Conservation (phyloP, 2,329 filamentous ascomycete genomes). For the Colletotrichum orbiculare region DNA sequence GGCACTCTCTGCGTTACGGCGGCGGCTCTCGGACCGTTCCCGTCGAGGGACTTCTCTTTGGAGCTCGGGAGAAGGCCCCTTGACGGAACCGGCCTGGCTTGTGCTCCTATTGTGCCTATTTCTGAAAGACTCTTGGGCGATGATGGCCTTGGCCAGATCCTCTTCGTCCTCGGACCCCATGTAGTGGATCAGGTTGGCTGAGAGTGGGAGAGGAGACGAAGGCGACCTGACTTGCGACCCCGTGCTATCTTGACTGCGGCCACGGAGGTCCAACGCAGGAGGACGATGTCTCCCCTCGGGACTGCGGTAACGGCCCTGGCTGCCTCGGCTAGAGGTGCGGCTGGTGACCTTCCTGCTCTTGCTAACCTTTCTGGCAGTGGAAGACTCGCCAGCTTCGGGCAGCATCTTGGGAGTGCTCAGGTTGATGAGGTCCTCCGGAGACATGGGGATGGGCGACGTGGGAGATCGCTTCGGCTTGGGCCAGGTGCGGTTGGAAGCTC, state of each 20-base stretch:
- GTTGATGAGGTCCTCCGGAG: slow-evolving; percentile 82
- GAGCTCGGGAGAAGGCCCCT: slow-evolving; percentile 49
- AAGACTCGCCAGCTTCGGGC: slow-evolving; percentile 49
- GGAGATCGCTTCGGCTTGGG: slow-evolving; percentile 86
- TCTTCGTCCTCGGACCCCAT: slow-evolving; percentile 74
- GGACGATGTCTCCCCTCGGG: slow-evolving; percentile 55
- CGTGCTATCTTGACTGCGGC: slow-evolving; percentile 70
- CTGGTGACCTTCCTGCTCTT: slow-evolving; percentile 51
- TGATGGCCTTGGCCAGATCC: slow-evolving; percentile 64
- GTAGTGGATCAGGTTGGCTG: slow-evolving; percentile 65
- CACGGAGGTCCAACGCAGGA: slow-evolving; percentile 63
- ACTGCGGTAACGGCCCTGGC: slow-evolving; percentile 54
- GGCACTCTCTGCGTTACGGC: slow-evolving; percentile 45
- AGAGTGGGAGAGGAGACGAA: slow-evolving; percentile 83
- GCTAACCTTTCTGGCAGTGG: slow-evolving; percentile 57
- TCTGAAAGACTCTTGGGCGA: slow-evolving; percentile 67
- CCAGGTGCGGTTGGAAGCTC: slow-evolving; percentile 72
- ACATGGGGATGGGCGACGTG: slow-evolving; percentile 94
- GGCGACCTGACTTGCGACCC: slow-evolving; percentile 76
- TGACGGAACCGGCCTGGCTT: slow-evolving; percentile 51
- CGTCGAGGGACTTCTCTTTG: slow-evolving; percentile 43
- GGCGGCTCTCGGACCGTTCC: slow-evolving; percentile 54
- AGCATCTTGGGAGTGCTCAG: slow-evolving; percentile 60
- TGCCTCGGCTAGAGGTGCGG: slow-evolving; percentile 61
- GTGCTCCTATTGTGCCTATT: slow-evolving; percentile 64